Percentiles rank a stretch among this genome's conserved stretches.
phyloP scores from a whole-genome alignment of 192 early-diverging fungal genomes.

The Podila verticillata region DNA sequence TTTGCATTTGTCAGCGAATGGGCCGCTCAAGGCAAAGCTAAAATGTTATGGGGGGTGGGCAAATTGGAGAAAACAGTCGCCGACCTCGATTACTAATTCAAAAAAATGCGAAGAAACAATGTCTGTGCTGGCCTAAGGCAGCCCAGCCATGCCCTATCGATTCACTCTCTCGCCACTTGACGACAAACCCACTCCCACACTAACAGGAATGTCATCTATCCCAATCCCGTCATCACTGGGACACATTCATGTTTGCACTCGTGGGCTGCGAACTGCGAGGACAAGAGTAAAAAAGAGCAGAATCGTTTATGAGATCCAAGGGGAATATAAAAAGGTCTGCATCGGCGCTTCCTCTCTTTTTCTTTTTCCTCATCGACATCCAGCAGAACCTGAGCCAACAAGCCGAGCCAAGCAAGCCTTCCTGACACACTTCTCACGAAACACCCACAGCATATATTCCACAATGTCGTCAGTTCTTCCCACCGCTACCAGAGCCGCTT shows the following conservation, averaged over 20 bases:
- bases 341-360: neutral
- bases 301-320: too few species aligned
- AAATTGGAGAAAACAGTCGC: too few species aligned
- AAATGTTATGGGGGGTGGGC: too few species aligned
- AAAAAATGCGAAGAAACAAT: too few species aligned
- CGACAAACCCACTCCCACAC: neutral
- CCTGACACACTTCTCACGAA: neutral
- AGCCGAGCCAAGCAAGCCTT: constrained; percentile 8
- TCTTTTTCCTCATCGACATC: neutral
- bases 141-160: neutral
- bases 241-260: neutral
- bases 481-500: neutral
- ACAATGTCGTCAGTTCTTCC: neutral
- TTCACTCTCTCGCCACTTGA: constrained; percentile 7
- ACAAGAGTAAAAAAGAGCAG: too few species aligned
- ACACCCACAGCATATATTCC: too few species aligned
- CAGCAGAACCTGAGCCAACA: constrained; percentile 3
- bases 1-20: too few species aligned
- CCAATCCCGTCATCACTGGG: too few species aligned
- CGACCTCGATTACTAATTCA: too few species aligned
- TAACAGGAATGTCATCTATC: too few species aligned
- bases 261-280: neutral
- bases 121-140: too few species aligned
- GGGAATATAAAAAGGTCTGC: constrained; percentile 13
- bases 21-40: too few species aligned